phyloP scores from a whole-genome alignment of 345 rosid genomes.

The Salix arbutifolia region DNA sequence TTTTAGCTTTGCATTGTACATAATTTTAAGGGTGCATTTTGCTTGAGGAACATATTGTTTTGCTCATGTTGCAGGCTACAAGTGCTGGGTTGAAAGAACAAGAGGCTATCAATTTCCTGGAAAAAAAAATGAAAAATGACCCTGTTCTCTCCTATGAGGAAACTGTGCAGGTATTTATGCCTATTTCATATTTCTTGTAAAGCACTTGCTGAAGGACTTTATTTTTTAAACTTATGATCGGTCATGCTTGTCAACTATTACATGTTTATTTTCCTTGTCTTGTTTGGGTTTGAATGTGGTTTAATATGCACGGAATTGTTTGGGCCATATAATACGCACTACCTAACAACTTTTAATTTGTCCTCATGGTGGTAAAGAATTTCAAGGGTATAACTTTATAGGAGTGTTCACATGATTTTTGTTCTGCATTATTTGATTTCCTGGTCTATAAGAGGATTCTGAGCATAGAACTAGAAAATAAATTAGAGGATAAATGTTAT shows the following conservation, averaged over 20 bases:
- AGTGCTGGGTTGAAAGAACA: conserved; percentile 98
- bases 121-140: conserved; percentile 97
- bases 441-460: not conserved
- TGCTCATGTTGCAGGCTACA: conserved; percentile 61
- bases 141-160: conserved; percentile 78
- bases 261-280: not conserved
- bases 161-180: conserved; percentile 78
- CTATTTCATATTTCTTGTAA: not conserved
- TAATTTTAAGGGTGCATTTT: not conserved
- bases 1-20: not conserved
- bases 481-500: not conserved
- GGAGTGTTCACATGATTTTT: not conserved
- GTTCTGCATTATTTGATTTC: not conserved
- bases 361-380: not conserved
- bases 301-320: not conserved
- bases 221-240: not conserved
- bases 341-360: not conserved
- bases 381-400: not conserved
- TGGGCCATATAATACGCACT: not conserved
- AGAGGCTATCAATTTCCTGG: conserved; percentile 97
- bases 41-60: not conserved
- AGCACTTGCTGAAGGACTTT: not conserved
- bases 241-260: not conserved
- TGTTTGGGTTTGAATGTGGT: not conserved
- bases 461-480: not conserved